phyloP scores from a whole-genome alignment of 2,329 filamentous ascomycete genomes.

The Calonectria pteridis region DNA sequence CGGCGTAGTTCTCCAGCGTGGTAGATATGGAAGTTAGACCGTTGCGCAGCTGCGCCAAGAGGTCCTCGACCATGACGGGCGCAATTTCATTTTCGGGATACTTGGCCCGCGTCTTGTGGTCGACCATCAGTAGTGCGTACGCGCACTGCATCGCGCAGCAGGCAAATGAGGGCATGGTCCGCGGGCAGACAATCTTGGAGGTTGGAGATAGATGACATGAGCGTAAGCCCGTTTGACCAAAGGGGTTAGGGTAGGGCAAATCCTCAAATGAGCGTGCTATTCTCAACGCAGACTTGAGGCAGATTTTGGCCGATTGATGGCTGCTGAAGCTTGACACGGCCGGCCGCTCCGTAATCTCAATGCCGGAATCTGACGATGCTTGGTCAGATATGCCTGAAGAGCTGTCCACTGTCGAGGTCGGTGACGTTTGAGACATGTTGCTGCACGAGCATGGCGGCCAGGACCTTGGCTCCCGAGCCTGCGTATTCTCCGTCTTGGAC shows the following conservation, averaged over 20 bases:
- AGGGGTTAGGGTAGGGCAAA: neutral
- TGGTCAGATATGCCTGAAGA: neutral
- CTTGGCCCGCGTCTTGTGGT: neutral
- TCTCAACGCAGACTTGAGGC: neutral
- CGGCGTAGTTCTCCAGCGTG: neutral
- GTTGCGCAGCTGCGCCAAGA: neutral
- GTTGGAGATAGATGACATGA: neutral
- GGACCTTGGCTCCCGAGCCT: neutral
- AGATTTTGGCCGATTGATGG: neutral
- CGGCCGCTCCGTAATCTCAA: neutral
- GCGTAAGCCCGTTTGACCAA: neutral
- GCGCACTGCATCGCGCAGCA: constrained; percentile 6
- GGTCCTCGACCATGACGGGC: neutral
- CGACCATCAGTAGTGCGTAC: neutral
- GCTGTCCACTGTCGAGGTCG: neutral
- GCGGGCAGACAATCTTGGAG: neutral
- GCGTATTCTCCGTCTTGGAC: neutral
- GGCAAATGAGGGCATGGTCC: neutral
- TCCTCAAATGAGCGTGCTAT: neutral
- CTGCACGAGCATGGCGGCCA: neutral
- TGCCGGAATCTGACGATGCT: neutral
- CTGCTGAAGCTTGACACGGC: neutral
- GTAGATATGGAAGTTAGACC: neutral
- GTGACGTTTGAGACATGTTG: neutral
- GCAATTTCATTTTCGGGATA: neutral